These are phyloP conservation scores for Meyerozyma guilliermondii DNA, from an alignment of 1,139 yeast species.

Conservation along the genomic window DNA sequence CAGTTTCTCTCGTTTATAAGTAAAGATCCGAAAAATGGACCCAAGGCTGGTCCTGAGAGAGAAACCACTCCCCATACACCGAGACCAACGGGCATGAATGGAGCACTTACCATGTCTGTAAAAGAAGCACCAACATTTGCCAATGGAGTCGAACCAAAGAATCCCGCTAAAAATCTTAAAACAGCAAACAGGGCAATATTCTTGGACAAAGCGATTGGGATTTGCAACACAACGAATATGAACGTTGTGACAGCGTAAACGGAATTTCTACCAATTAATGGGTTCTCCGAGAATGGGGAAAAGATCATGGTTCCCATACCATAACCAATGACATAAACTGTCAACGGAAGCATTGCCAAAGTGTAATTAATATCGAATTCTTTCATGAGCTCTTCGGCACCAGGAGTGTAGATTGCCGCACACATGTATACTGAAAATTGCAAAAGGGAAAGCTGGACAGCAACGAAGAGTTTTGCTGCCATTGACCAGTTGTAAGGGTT, in stretches of 20 bases:
- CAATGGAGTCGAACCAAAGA: conserved; percentile 2
- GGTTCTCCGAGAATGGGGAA: conserved; percentile 6
- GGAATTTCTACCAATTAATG: conserved; percentile 48
- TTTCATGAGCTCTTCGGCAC: conserved; percentile 4
- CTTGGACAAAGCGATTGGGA: conserved; percentile 27
- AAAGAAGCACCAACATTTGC: conserved; percentile 4
- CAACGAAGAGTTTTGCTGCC: conserved; percentile 2
- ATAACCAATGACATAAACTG: conserved; percentile 6
- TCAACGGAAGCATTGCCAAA: conserved; percentile 6
- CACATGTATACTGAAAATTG: conserved; percentile 6
- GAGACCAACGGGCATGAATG: conserved; percentile 8
- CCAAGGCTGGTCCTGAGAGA: conserved; percentile 10
- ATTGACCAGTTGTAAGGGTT: conserved; percentile 7
- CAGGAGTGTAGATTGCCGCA: conserved; percentile 8
- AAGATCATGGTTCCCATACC: conserved; percentile 8
- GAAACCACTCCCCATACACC: conserved; percentile 9
- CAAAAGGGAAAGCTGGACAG: conserved; percentile 2
- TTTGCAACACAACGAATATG: conserved; percentile 27
- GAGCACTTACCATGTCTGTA: conserved; percentile 1
- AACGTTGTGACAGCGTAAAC: conserved; percentile 25
- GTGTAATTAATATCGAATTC: conserved; percentile 2
- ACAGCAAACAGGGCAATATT: conserved; percentile 3
- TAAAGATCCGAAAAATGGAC: conserved; percentile 10
- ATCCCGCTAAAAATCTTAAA: conserved; percentile 4
- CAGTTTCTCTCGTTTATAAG: conserved; percentile 7